Evolutionary conservation across 768 basidiomycete genomes (phyloP), one percentile per base, ranked within the genome.

Genomic region (Rhodotorula toruloides): DNA sequence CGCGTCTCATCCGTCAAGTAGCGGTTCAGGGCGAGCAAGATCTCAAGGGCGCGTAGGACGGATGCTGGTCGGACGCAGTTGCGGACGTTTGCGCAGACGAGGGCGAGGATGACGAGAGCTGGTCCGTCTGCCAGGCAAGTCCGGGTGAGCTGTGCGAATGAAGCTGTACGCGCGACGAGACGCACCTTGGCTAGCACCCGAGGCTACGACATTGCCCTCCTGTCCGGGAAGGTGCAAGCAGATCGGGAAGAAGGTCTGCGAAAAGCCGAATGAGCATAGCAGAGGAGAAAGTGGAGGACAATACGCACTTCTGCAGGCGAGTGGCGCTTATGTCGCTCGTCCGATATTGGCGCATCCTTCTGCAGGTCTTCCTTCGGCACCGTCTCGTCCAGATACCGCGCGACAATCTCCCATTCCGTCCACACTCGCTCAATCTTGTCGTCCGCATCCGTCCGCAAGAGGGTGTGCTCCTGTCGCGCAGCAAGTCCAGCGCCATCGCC

Each of bases 1-100:
- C 93, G 93, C 6, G 92, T 91, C 77, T 97, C 96, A 74, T 98
- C 96, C 0, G 90, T 90, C 42, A 98, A 80, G 72, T 88, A 87
- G 17, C 84, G 82, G n/a, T 64, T 58, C 22, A 98, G 80, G 1
- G 89, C 89, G 32, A 96, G 82, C 61, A 96, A 87, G 9, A 94
- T 82, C 73, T 97, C 91, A 53, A 98, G 78, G 1, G 87, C 89
- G 42, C 84, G 86, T 31, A 93, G 79, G 77, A 91, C 91, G 27
- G 91, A 92, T 32, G 88, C 87, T 0, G 94, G 90, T 0, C 91
- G 81, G 16, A 82, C 79, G 73, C 90, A 94, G 72, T 91, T 93
- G 42, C 96, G 84, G 31, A 97, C 83, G 72, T 93, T 93, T 22
- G 92, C 86, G 32, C 88, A 88, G 34, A 96, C 82, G 10, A 97